Evolutionary conservation across 164 flowering plant species (phyloP), one percentile per base, ranked within the genome.

Genomic region (Sextonia rubra): DNA sequence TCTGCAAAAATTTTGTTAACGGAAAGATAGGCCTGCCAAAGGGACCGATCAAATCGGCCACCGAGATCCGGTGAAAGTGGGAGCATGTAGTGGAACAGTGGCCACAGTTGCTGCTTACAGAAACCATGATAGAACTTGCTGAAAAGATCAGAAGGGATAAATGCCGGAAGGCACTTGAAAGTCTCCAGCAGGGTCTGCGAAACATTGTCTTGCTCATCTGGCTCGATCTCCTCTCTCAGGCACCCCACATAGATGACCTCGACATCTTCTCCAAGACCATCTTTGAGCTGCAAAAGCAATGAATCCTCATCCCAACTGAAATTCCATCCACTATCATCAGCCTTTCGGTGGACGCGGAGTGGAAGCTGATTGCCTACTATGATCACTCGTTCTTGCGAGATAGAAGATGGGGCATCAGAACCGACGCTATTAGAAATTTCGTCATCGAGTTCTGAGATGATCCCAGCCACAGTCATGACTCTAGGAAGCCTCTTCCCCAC

Each of bases 331-430:
- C 86, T 83, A 64, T 80, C 77, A 32, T 81, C 87, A 2, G 82
- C 72, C 71, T 76, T 82, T 25, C 85, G 80, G 70, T 88, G 87
- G 2, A 86, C 90, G 7, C 87, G 84, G 70, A 94, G 80, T 12
- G 98, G 98, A 73, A 94, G 97, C 79, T 94, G 98, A 73, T 94
- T 92, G 20, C 91, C 98, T 7, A 94, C 98, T 32, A 94, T 89
- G 64, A 94, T 94, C 80, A 92, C 83, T 30, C 97, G 81, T 5
- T 94, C 98, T 74, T 85, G 93, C 9, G 88, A 58, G 47, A 89
- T 29, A 1, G 97, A 90, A 11, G 98, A 94, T 4, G 90, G 91
- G 71, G 86, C 91, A 79, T 94, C 98, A 1, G 98, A 94, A 25
- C 86, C 77, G 47, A 82, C 87, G 73, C 91, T 89, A 37, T 87